Conservation (phyloP, 306 rosid genomes). For the Corylus avellana region DNA sequence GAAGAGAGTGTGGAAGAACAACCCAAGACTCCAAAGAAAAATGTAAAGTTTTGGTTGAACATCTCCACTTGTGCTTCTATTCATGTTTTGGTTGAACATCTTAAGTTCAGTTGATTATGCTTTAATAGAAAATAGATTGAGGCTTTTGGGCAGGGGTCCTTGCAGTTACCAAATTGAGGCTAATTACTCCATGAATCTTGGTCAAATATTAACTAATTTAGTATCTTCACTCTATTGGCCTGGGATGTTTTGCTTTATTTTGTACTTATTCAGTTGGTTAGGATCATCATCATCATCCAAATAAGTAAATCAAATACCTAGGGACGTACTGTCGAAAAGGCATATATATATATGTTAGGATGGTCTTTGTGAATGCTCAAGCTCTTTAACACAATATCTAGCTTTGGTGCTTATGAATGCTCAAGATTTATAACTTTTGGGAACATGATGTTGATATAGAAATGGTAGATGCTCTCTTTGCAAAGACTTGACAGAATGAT, state of each 20-base stretch:
- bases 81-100: not conserved
- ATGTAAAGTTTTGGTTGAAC: conserved; percentile 25
- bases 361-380: no score
- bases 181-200: not conserved
- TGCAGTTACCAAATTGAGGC: not conserved
- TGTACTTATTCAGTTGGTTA: not conserved
- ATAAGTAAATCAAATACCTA: not conserved
- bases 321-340: no score
- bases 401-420: not conserved
- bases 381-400: not conserved
- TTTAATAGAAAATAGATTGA: no score
- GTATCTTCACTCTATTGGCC: not conserved
- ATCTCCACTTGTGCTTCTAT: not conserved
- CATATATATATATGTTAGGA: no score
- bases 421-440: not conserved
- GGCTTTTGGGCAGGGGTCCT: not conserved
- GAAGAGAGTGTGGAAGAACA: conserved; percentile 38
- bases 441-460: conserved; percentile 58
- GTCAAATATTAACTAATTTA: not conserved
- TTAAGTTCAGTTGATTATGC: not conserved
- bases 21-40: conserved; percentile 49
- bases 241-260: not conserved
- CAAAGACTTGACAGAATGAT: conserved; percentile 16
- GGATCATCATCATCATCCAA: not conserved
- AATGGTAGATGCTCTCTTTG: conserved; percentile 65